Evolutionary conservation across 2,329 filamentous ascomycete species (phyloP), one percentile per base, ranked within the genome.

Genomic region (Monosporascus sp.): DNA sequence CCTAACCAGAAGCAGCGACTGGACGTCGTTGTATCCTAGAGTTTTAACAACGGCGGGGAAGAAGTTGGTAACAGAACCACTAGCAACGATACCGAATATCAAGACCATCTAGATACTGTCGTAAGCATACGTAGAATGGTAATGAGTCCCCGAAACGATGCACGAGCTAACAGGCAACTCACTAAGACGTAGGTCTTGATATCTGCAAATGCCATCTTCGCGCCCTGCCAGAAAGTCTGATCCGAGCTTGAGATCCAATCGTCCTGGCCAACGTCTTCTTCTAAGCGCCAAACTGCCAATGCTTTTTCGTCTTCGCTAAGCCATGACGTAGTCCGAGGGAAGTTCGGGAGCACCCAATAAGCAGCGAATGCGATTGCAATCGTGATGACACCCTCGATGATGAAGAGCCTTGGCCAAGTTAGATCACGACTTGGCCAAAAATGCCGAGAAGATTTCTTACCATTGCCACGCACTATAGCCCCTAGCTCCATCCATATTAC

Each of bases 31-130:
- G 66, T 85, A 88, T n/a, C 81, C 78, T 2, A 90, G 77, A 6
- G 84, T 86, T 54, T 77, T 73, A 48, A 90, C 86, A 51, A 91
- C 84, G 0, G 86, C 86, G 41, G 84, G 84, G 69, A 87, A 85
- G 72, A 87, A 88, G 67, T 85, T 86, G 37, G 82, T 85, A 11
- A 87, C 81, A 7, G 80, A 81, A 48, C 76, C 81, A 25, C 77
- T 75, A 17, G 75, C 71, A 7, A 76, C 80, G 54, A 83, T 81
- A 57, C 82, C 77, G 57, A 84, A 79, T 42, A 86, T 71, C 45
- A 82, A 69, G 9, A 82, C 66, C 64, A 82, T 73, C 74, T 80
- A 20, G 11, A 48, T 15, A 48, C 11, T 15, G 38, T 5, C 15
- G 48, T 58, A 11, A 62, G 57, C 44, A 22, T 31, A 45, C 5